Evolutionary conservation across 768 basidiomycete genomes (phyloP).

Genomic region (Dioszegia aurantiaca): DNA sequence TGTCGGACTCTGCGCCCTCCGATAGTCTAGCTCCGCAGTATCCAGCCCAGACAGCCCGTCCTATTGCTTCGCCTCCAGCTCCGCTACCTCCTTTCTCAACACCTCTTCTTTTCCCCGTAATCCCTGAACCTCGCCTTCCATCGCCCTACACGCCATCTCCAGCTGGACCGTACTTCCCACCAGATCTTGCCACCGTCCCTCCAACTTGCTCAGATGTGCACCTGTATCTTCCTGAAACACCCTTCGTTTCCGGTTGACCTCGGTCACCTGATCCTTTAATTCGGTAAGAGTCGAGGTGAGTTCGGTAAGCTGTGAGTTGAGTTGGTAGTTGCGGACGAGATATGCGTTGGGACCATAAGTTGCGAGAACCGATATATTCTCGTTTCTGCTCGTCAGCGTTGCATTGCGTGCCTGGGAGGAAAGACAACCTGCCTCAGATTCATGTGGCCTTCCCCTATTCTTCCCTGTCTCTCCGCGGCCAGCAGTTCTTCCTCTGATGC

Average conservation of each 20-base stretch:
- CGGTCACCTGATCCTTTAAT: slow-evolving; percentile 68
- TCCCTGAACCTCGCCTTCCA: slow-evolving; percentile 70
- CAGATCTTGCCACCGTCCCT: slow-evolving; percentile 88
- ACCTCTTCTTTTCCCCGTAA: slow-evolving; percentile 47
- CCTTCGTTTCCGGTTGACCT: slow-evolving; percentile 84
- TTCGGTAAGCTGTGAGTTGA: slow-evolving; percentile 76
- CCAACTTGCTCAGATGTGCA: slow-evolving; percentile 72
- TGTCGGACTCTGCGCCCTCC: neutral
- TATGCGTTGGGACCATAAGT: slow-evolving; percentile 87
- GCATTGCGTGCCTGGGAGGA: neutral
- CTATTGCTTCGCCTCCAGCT: slow-evolving; percentile 28
- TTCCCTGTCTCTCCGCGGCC: slow-evolving; percentile 38
- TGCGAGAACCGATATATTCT: slow-evolving; percentile 76
- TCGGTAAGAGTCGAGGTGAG: slow-evolving; percentile 51
- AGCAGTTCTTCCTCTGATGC: slow-evolving; percentile 35
- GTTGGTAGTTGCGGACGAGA: slow-evolving; percentile 83
- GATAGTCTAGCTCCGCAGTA: neutral
- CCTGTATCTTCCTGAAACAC: slow-evolving; percentile 76
- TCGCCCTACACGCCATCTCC: slow-evolving; percentile 87
- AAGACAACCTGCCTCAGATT: slow-evolving; percentile 36
- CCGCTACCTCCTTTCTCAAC: slow-evolving; percentile 40
- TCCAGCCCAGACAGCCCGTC: neutral
- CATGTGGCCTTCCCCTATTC: slow-evolving; percentile 49
- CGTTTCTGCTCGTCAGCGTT: slow-evolving; percentile 59
- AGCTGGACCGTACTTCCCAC: slow-evolving; percentile 87